Evolutionary conservation across 768 basidiomycete genomes (phyloP).

Genomic region (Mycena indigotica): DNA sequence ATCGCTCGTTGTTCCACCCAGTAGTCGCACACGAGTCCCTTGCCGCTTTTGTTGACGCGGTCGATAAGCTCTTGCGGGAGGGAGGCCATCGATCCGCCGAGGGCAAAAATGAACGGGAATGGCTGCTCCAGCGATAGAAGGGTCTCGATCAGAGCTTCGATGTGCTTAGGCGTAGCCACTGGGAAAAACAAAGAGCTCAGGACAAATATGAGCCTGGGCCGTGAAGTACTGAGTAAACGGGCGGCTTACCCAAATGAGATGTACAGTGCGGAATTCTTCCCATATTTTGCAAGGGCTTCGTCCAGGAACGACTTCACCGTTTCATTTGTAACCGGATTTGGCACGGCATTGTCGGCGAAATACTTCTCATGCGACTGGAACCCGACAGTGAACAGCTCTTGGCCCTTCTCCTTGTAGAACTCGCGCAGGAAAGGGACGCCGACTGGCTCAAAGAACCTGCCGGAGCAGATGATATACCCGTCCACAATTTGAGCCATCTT

Average conservation of each 20-base stretch:
- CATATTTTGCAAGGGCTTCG: background rate
- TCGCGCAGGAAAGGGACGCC: constrained; percentile 3
- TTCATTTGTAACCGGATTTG: background rate
- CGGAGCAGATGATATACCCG: constrained; percentile 4
- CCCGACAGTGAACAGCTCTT: constrained; percentile 12
- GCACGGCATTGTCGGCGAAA: background rate
- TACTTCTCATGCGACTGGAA: constrained; percentile 7
- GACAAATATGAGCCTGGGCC: background rate
- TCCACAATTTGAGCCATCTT: background rate
- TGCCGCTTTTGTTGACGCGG: constrained; percentile 2
- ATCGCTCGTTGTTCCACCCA: constrained; percentile 11
- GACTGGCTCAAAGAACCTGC: constrained; percentile 1
- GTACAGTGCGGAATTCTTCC: constrained; percentile 8
- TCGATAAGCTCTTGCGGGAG: constrained; percentile 8
- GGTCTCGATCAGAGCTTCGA: constrained; percentile 7
- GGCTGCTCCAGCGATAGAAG: constrained; percentile 4
- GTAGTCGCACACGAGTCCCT: constrained; percentile 7
- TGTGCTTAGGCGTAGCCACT: background rate
- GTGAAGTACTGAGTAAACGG: background rate
- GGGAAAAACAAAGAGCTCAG: constrained; percentile 12
- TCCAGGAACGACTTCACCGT: constrained; percentile 5
- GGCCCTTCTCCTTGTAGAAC: background rate
- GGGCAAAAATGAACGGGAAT: constrained; percentile 11
- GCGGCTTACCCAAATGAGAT: constrained; percentile 13
- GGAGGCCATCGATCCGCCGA: constrained; percentile 5